Evolutionary conservation across 2,329 filamentous ascomycete genomes (phyloP).

Genomic region (Fusarium begoniae): DNA sequence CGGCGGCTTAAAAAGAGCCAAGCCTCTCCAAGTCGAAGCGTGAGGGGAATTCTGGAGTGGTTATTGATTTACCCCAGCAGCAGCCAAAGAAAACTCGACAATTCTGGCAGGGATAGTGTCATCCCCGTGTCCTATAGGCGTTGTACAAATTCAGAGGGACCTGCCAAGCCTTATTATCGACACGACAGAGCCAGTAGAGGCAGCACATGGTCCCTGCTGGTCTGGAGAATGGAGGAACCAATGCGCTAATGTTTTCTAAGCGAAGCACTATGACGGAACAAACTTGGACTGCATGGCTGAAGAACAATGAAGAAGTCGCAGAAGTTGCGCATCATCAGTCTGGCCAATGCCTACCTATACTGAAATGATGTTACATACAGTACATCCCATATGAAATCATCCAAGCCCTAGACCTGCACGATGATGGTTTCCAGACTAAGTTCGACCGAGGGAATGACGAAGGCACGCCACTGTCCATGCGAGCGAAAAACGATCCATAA

Average conservation of each 20-base stretch:
- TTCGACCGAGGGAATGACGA: not conserved
- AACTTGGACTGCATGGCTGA: conserved; percentile 7
- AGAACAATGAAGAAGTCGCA: not conserved
- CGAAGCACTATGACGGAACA: conserved; percentile 28
- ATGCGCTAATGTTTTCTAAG: conserved; percentile 12
- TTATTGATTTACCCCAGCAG: not conserved
- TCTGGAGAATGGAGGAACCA: conserved; percentile 25
- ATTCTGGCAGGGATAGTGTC: conserved; percentile 22
- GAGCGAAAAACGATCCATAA: not conserved
- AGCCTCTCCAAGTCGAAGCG: not conserved
- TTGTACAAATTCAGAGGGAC: conserved; percentile 10
- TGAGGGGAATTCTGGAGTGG: not conserved
- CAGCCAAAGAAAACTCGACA: not conserved
- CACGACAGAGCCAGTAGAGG: conserved; percentile 33
- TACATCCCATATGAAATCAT: conserved; percentile 1
- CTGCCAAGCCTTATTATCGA: conserved; percentile 31
- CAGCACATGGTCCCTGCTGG: conserved; percentile 36
- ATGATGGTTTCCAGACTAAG: conserved; percentile 10
- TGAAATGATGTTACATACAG: not conserved
- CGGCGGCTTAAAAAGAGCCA: conserved; percentile 8
- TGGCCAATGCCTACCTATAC: not conserved
- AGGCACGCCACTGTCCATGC: not conserved
- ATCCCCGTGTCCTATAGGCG: conserved; percentile 18
- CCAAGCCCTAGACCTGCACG: not conserved
- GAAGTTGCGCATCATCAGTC: not conserved